Conservation (phyloP, 108 stramenopile species). For the Nitzschia putrida region DNA sequence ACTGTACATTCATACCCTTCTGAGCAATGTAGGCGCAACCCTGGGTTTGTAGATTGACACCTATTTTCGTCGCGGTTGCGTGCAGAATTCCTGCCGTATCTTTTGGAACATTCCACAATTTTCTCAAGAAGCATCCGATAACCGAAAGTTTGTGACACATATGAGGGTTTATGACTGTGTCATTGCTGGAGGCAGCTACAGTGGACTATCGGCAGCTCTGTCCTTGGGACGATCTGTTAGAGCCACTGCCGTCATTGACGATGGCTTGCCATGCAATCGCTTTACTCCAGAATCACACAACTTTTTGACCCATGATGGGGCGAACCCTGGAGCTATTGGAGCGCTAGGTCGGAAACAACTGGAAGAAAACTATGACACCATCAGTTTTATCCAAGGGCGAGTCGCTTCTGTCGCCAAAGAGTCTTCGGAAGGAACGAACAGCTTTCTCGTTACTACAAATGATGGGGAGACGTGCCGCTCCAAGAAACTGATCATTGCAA, state of each 20-base stretch:
- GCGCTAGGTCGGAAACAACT: conserved; percentile 9
- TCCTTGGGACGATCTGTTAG: conserved; percentile 24
- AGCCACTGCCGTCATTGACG: conserved; percentile 12
- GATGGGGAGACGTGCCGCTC: background rate
- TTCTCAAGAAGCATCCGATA: too few species aligned
- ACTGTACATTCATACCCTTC: too few species aligned
- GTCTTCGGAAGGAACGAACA: background rate
- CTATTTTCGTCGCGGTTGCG: too few species aligned
- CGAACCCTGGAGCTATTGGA: conserved; percentile 10
- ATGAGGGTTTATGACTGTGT: conserved; percentile 8
- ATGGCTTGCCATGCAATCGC: conserved; percentile 25
- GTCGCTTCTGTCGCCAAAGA: background rate
- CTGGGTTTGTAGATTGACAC: too few species aligned
- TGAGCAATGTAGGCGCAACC: too few species aligned
- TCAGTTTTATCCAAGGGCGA: conserved; percentile 8
- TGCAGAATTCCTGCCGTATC: too few species aligned
- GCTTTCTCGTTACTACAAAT: background rate
- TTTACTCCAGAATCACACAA: conserved; percentile 27
- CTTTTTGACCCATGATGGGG: conserved; percentile 23
- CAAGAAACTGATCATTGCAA: conserved; percentile 18
- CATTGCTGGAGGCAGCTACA: conserved; percentile 25
- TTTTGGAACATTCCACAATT: too few species aligned
- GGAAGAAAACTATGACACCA: conserved; percentile 17
- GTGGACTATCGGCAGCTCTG: conserved; percentile 29
- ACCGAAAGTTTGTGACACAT: too few species aligned